A percentile compares a stretch with the other conserved stretches of the same genome.
These are phyloP conservation scores for Leccinum sublutescens DNA, from an alignment of 768 basidiomycete species.

Conservation along the genomic window DNA sequence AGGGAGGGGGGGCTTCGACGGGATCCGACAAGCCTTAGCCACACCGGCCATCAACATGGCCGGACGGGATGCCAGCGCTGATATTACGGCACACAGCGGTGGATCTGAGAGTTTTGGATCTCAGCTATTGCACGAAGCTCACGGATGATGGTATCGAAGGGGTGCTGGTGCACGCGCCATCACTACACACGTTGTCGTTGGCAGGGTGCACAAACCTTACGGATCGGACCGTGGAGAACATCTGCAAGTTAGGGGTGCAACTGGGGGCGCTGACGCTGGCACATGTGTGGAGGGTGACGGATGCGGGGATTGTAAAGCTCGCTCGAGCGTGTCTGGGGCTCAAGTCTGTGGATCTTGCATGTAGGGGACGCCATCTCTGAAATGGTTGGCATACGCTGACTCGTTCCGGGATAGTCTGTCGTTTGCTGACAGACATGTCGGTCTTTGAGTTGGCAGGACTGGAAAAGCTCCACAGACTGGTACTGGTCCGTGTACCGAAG, in stretches of 20 bases:
- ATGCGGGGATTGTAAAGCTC: conserved; percentile 64
- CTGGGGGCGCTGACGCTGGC: conserved; percentile 80
- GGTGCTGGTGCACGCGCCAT: conserved; percentile 71
- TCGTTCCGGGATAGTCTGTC: conserved; percentile 56
- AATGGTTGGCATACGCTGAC: conserved; percentile 14
- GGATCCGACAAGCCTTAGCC: conserved; percentile 51
- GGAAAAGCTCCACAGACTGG: conserved; percentile 68
- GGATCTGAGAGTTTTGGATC: conserved; percentile 74
- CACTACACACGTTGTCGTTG: conserved; percentile 71
- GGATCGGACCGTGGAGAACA: conserved; percentile 63
- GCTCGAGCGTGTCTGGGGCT: conserved; percentile 70
- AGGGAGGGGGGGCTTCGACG: conserved; percentile 28
- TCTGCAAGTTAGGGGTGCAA: conserved; percentile 70
- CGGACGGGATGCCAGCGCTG: conserved; percentile 62
- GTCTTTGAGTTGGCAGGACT: conserved; percentile 78
- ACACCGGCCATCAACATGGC: conserved; percentile 55
- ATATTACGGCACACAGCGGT: conserved; percentile 65
- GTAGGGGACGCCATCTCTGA: conserved; percentile 43
- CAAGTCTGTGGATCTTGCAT: conserved; percentile 82
- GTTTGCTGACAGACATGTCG: conserved; percentile 79
- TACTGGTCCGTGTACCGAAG: conserved; percentile 76
- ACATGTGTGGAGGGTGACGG: conserved; percentile 79
- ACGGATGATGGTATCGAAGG: conserved; percentile 78
- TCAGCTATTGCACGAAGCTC: conserved; percentile 65
- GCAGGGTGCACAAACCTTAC: conserved; percentile 78